A percentile compares a stretch with the other conserved stretches of the same genome.
phyloP scores from a whole-genome alignment of 805 yeast species.

The Millerago galiae region DNA sequence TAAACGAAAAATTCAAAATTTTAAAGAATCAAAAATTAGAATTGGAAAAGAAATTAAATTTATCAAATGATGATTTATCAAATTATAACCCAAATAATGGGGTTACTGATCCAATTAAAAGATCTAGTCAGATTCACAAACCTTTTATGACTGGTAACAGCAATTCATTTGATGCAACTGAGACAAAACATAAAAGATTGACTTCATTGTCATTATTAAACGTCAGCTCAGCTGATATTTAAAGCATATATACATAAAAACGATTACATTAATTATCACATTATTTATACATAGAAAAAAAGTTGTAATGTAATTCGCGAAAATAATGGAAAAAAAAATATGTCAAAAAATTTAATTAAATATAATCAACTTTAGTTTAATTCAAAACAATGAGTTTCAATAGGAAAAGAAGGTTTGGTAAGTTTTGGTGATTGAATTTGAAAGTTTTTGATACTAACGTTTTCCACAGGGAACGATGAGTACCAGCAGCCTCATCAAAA shows the following conservation, averaged over 20 bases:
- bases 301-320: neutral
- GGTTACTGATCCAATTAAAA: neutral
- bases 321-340: neutral
- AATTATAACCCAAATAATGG: neutral
- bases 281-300: neutral
- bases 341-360: neutral
- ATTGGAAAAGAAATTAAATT: constrained; percentile 26
- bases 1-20: constrained; percentile 23
- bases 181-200: constrained; percentile 4
- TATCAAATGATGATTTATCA: constrained; percentile 3
- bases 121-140: constrained; percentile 1
- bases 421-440: constrained; percentile 3
- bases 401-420: constrained; percentile 24
- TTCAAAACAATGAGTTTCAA: constrained; percentile 17
- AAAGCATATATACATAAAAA: neutral
- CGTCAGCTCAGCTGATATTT: constrained; percentile 4
- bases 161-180: constrained; percentile 1
- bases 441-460: neutral
- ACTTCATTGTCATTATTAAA: constrained; percentile 12
- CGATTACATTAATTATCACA: too few relatives aligned
- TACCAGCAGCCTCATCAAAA: constrained; percentile 20
- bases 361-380: neutral
- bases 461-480: constrained; percentile 17
- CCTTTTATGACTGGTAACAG: constrained; percentile 2
- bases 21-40: constrained; percentile 27